Evolutionary conservation across 2,329 filamentous ascomycete genomes (phyloP).

Genomic region (Hymenoscyphus fraxineus): DNA sequence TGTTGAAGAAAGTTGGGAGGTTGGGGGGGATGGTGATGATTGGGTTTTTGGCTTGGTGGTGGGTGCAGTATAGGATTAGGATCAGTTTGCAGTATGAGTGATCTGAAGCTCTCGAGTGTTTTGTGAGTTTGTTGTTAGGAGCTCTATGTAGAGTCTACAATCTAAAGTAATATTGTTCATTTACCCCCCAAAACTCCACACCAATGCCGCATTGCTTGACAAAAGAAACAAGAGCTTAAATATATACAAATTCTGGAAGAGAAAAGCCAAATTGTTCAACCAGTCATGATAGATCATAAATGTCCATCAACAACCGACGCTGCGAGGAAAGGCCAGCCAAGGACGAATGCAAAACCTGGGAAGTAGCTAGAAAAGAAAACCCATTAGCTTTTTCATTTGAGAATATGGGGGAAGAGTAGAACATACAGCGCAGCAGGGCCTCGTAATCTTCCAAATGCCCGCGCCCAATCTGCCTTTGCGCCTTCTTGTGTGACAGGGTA

Average conservation of each 20-base stretch:
- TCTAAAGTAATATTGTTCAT: not conserved
- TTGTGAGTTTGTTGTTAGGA: not conserved
- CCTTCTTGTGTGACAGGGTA: constrained; percentile 15
- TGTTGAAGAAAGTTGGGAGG: not conserved
- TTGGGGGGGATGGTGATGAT: not conserved
- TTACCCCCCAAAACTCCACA: not conserved
- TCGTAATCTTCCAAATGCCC: constrained; percentile 16
- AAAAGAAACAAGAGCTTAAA: not conserved
- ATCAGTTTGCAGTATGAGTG: too few species aligned
- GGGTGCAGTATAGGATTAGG: not conserved
- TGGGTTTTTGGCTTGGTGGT: not conserved
- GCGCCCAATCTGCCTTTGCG: constrained; percentile 22
- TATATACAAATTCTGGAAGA: not conserved
- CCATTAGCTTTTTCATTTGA: not conserved
- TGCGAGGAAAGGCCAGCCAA: constrained; percentile 19
- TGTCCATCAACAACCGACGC: constrained; percentile 15
- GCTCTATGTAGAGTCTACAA: not conserved
- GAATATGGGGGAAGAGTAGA: not conserved
- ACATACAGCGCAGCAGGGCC: constrained; percentile 23
- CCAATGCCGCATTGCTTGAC: not conserved
- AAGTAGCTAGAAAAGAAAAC: constrained; percentile 18
- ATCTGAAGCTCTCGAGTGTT: not conserved
- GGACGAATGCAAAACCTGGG: constrained; percentile 17
- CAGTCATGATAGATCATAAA: not conserved
- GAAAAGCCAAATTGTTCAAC: not conserved